phyloP scores from a whole-genome alignment of 75 land plant genomes.

The Ceratopteris richardii region DNA sequence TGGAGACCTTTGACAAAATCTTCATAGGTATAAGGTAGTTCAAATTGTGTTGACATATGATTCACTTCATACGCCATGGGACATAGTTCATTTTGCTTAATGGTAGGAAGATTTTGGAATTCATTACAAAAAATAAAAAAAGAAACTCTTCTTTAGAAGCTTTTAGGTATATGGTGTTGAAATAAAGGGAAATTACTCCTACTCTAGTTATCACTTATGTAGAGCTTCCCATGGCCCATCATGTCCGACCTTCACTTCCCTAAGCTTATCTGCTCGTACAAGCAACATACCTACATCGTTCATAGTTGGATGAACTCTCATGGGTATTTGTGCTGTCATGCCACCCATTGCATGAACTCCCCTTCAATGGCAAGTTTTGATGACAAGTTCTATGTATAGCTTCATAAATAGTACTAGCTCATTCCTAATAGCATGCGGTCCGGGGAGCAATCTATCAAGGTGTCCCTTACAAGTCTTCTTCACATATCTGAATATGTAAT shows the following conservation, averaged over 20 bases:
- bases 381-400: conserved; percentile 81
- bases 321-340: conserved; percentile 97
- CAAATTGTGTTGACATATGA: too few relatives aligned
- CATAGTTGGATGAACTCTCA: conserved; percentile 58
- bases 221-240: conserved; percentile 99
- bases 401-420: conserved; percentile 85
- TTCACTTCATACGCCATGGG: too few relatives aligned
- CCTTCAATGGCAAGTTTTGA: conserved; percentile 84
- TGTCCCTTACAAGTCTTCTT: conserved; percentile 84
- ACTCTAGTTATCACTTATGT: too few relatives aligned
- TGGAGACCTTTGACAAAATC: too few relatives aligned
- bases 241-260: conserved; percentile 86
- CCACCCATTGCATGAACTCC: conserved; percentile 99
- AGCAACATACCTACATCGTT: conserved; percentile 68
- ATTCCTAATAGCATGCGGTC: conserved; percentile 81
- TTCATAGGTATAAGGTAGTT: too few relatives aligned
- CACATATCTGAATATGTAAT: conserved; percentile 94
- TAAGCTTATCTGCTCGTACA: conserved; percentile 69
- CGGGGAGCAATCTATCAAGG: conserved; percentile 80
- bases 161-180: too few relatives aligned
- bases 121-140: too few relatives aligned
- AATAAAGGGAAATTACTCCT: too few relatives aligned
- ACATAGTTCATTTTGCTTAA: too few relatives aligned
- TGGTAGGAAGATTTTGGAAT: too few relatives aligned
- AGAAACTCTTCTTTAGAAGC: too few relatives aligned